Percentiles rank a stretch among this genome's conserved stretches.
phyloP scores from a whole-genome alignment of 2,329 filamentous ascomycete species.

The Colletotrichum sp. region DNA sequence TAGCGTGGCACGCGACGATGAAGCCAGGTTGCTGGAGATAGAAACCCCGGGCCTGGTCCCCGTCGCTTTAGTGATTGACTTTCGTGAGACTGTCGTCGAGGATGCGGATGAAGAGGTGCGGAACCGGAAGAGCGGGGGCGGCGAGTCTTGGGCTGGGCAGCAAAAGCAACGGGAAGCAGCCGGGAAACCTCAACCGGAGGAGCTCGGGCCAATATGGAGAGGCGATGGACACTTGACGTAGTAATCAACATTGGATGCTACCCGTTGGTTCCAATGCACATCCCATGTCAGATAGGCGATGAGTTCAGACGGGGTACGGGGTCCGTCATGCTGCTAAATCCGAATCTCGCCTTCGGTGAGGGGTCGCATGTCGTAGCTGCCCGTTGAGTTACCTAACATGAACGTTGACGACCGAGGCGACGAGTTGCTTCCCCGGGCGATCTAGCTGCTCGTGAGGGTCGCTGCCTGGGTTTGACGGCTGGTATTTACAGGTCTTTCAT shows the following conservation, averaged over 20 bases:
- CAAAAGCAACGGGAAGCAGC: not conserved
- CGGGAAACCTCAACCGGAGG: constrained; percentile 8
- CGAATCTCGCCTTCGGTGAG: not conserved
- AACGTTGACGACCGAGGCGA: not conserved
- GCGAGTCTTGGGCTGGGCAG: not conserved
- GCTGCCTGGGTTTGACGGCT: not conserved
- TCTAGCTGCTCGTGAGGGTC: not conserved
- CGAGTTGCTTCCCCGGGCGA: not conserved
- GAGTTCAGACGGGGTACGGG: not conserved
- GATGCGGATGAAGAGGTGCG: not conserved
- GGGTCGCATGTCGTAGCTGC: not conserved
- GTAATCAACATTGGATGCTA: not conserved
- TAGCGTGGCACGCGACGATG: not conserved
- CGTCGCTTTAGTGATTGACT: not conserved
- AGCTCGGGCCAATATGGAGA: not conserved
- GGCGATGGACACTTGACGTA: not conserved
- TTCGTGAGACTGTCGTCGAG: not conserved
- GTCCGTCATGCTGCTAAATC: not conserved
- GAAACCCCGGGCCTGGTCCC: not conserved
- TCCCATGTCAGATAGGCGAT: not conserved
- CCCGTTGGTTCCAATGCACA: not conserved
- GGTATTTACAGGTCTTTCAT: not conserved
- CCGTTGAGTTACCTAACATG: not conserved
- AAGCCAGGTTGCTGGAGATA: not conserved
- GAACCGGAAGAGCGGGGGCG: not conserved